Conservation (phyloP, 2,329 filamentous ascomycete genomes). For the Cytospora leucostoma region DNA sequence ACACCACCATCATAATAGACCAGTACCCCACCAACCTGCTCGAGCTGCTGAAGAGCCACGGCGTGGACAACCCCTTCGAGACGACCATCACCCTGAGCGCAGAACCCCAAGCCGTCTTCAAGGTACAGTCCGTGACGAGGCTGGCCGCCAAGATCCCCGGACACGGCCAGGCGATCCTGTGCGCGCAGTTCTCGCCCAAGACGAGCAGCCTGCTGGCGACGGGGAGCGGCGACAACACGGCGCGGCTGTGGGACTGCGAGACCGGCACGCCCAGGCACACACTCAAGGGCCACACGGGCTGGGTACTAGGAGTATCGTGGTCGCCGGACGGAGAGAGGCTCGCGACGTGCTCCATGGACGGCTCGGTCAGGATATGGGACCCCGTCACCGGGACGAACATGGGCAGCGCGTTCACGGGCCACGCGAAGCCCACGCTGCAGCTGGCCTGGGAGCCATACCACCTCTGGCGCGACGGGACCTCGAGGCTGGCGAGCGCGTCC, state of each 20-base stretch:
- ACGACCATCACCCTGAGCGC: constrained; percentile 54
- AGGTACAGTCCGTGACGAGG: constrained; percentile 86
- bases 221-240: constrained; percentile 88
- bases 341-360: constrained; percentile 92
- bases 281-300: constrained; percentile 82
- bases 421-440: constrained; percentile 85
- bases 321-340: constrained; percentile 79
- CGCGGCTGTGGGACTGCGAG: constrained; percentile 91
- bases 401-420: constrained; percentile 75
- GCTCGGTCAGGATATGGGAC: constrained; percentile 87
- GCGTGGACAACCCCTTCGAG: constrained; percentile 60
- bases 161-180: constrained; percentile 87
- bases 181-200: constrained; percentile 80
- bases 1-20: constrained; percentile 54
- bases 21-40: constrained; percentile 58
- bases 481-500: constrained; percentile 80
- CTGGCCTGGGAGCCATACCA: constrained; percentile 95
- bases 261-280: constrained; percentile 88
- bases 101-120: constrained; percentile 88
- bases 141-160: constrained; percentile 87
- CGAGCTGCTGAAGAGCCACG: constrained; percentile 55
- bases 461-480: constrained; percentile 70
- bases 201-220: constrained; percentile 79
- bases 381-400: constrained; percentile 75
- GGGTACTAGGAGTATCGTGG: constrained; percentile 87